Base-by-base conservation (phyloP, 2,329 filamentous ascomycete genomes). In the Penicillium sp. region DNA sequence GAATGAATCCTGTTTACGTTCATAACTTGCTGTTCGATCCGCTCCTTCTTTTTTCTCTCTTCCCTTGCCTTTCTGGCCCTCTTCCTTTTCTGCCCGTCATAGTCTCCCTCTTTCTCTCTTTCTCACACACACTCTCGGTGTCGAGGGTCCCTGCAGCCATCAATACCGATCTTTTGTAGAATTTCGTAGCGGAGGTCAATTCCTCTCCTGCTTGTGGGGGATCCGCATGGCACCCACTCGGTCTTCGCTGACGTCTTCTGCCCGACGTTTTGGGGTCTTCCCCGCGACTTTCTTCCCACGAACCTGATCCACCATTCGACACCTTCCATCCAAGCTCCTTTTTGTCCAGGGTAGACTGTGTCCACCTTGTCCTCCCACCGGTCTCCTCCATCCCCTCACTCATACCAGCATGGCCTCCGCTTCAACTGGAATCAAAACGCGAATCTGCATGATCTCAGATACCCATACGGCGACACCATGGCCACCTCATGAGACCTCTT, bases 361-460 rank as follows among this genome's bases (percentile, higher is more conserved):
- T 7, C 13, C 9, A 8, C 43, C 27, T 5, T 50, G 18, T 18
- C 34, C 29, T 41, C 43, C 35, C 9, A 13, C 12, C n/a, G n/a
- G n/a, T 27, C 18, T 25, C 27, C 38, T 29, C 34, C 25, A 29
- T 37, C 45, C 5, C 18, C 18, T 18, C 18, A 18, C 18, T 18
- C 18, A 18, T 18, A 44, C 26, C 42, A 53, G 7, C 18, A 53
- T 58, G 53, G 12, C 55, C 12, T 36, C 48, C 28, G 11, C 4
- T 11, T 36, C 48, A 24, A 36, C 47, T 33, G 47, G 51, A 35
- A 58, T 69, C 35, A 70, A 67, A 57, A 73, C 71, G 32, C 69
- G 71, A 51, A 55, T 73, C 49, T 66, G 63, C 53, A 64, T 73
- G 49, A 62, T 74, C 50, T 72, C 69, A 46, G 71, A 74, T 56